These are phyloP conservation scores for Thraustochytrium sp. DNA, from an alignment of 352 stramenopile genomes.

Conservation along the genomic window DNA sequence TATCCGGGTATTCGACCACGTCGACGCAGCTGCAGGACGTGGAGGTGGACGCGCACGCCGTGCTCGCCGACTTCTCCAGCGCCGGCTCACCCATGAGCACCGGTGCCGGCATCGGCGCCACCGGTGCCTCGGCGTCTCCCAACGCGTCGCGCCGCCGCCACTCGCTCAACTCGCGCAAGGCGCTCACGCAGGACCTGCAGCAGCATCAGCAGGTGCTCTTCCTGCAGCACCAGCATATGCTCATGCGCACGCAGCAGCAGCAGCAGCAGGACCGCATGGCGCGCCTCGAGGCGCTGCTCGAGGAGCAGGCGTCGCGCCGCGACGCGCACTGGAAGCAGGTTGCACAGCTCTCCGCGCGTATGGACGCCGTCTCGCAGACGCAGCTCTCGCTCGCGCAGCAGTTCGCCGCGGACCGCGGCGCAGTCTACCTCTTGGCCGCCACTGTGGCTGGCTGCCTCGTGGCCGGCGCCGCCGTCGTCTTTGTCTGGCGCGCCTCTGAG, in stretches of 20 bases:
- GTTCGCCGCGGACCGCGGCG: not conserved
- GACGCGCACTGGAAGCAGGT: not conserved
- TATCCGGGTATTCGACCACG: not conserved
- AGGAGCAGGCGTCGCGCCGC: not conserved
- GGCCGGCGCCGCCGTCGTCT: not conserved
- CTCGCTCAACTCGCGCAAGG: no score
- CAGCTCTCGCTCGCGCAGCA: not conserved
- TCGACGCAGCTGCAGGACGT: not conserved
- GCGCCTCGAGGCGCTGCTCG: not conserved
- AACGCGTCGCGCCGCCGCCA: not conserved
- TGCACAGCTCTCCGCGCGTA: not conserved
- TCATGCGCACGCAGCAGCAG: not conserved
- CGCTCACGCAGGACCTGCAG: not conserved
- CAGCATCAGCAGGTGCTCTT: not conserved
- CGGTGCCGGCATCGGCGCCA: not conserved
- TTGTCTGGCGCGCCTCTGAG: not conserved
- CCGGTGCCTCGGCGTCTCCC: not conserved
- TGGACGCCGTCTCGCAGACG: not conserved
- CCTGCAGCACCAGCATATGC: not conserved
- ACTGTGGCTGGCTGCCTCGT: not conserved
- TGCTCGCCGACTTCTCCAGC: not conserved
- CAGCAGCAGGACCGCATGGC: not conserved
- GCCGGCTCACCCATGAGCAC: not conserved
- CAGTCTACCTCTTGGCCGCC: not conserved
- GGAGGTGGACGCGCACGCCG: not conserved